phyloP scores from a whole-genome alignment of 2,329 filamentous ascomycete species.

The Dactylellina parvicollis region DNA sequence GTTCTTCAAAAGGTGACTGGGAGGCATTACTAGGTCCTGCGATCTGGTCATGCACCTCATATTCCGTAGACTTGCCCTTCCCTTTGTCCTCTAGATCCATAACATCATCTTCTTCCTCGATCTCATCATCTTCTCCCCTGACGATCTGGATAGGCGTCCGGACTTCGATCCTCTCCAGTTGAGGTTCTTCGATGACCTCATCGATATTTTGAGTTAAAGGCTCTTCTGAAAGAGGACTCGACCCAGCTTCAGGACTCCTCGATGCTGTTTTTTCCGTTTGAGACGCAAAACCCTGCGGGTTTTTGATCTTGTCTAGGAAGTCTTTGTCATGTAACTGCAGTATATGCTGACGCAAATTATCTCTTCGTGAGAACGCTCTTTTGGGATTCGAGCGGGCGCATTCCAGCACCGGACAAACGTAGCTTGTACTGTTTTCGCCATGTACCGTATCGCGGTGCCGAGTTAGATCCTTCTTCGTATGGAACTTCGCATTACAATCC shows the following conservation, averaged over 20 bases:
- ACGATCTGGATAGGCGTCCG: conserved; percentile 27
- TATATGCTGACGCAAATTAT: conserved; percentile 47
- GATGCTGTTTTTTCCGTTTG: conserved; percentile 41
- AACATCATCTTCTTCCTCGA: conserved; percentile 8
- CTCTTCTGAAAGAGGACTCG: conserved; percentile 38
- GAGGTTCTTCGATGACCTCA: conserved; percentile 34
- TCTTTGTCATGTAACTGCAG: conserved; percentile 47
- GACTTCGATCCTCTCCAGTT: conserved; percentile 34
- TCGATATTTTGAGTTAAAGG: conserved; percentile 24
- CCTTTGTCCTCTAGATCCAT: conserved; percentile 18
- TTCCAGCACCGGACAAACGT: conserved; percentile 42
- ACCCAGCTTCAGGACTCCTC: conserved; percentile 34
- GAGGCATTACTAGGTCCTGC: conserved; percentile 1
- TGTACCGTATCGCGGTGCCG: conserved; percentile 48
- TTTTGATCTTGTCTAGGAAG: conserved; percentile 35
- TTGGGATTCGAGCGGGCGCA: conserved; percentile 40
- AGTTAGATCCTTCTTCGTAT: conserved; percentile 50
- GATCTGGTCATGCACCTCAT: not conserved
- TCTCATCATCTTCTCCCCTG: conserved; percentile 30
- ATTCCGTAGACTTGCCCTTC: conserved; percentile 14
- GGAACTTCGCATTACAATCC: conserved; percentile 48
- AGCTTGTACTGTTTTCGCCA: conserved; percentile 30
- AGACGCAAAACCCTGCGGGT: conserved; percentile 13
- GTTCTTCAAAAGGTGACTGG: conserved; percentile 24
- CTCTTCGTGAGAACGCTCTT: conserved; percentile 38